phyloP scores from a whole-genome alignment of 306 rosid genomes.

The Vigna unguiculata region DNA sequence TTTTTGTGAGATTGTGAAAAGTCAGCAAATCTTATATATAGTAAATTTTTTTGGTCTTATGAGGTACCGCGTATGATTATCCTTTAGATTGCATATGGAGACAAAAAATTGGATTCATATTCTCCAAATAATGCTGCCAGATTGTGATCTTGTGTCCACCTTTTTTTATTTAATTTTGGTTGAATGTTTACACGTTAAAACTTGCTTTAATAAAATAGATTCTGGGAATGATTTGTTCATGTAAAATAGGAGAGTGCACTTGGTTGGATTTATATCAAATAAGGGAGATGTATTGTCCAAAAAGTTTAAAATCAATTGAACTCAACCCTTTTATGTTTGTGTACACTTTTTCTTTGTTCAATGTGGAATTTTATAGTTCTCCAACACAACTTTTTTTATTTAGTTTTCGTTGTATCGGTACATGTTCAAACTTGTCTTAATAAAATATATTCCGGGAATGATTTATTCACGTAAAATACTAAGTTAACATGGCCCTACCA shows the following conservation, averaged over 20 bases:
- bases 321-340: background rate
- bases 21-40: constrained; percentile 45
- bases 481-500: constrained; percentile 50
- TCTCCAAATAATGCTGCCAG: constrained; percentile 19
- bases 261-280: background rate
- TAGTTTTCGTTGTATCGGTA: constrained; percentile 28
- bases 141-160: constrained; percentile 37
- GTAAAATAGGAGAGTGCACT: constrained; percentile 18
- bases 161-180: background rate
- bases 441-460: constrained; percentile 48
- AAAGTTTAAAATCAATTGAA: background rate
- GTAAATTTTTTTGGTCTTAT: constrained; percentile 20
- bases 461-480: constrained; percentile 46
- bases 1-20: constrained; percentile 40
- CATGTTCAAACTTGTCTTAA: constrained; percentile 18
- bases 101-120: constrained; percentile 37
- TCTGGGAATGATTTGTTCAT: constrained; percentile 48
- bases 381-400: constrained; percentile 22
- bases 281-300: background rate
- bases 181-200: background rate
- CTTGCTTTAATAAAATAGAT: constrained; percentile 35
- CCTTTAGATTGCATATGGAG: constrained; percentile 34
- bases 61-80: constrained; percentile 28
- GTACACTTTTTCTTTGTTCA: background rate
- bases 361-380: background rate